These are phyloP conservation scores for Hypoxylon perforatum DNA, from an alignment of 495 filamentous ascomycete genomes.

Conservation along the genomic window DNA sequence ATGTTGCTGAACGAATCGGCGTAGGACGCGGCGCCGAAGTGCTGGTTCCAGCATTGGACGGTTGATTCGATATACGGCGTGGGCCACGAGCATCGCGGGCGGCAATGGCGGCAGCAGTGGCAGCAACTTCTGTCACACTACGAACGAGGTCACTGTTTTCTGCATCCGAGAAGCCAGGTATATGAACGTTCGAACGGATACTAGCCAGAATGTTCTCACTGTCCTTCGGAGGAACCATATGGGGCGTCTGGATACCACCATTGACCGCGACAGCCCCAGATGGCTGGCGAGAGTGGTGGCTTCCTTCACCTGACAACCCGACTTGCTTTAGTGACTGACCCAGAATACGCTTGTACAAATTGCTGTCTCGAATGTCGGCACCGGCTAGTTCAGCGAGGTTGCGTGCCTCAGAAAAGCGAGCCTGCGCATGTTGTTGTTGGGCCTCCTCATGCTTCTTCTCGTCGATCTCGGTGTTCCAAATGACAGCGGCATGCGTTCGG, in stretches of 20 bases:
- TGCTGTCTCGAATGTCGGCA: slow-evolving; percentile 78
- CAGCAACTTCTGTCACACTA: slow-evolving; percentile 90
- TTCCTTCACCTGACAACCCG: slow-evolving; percentile 67
- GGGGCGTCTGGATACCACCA: slow-evolving; percentile 60
- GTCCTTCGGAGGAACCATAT: slow-evolving; percentile 78
- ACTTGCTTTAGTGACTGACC: slow-evolving; percentile 87
- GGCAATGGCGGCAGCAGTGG: slow-evolving; percentile 88
- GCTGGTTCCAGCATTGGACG: slow-evolving; percentile 41
- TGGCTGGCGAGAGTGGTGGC: slow-evolving; percentile 55
- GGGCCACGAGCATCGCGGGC: slow-evolving; percentile 73
- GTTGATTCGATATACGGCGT: slow-evolving; percentile 40
- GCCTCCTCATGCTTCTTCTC: slow-evolving; percentile 76
- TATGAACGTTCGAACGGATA: slow-evolving; percentile 58
- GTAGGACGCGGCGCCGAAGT: slow-evolving; percentile 44
- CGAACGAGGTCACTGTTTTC: slow-evolving; percentile 83
- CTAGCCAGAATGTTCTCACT: slow-evolving; percentile 52
- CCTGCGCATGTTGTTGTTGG: slow-evolving; percentile 37
- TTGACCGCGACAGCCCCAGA: slow-evolving; percentile 47
- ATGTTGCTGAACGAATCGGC: slow-evolving; percentile 52
- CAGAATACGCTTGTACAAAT: slow-evolving; percentile 91
- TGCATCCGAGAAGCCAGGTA: slow-evolving; percentile 77
- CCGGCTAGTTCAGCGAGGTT: slow-evolving; percentile 55
- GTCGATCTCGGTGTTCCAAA: slow-evolving; percentile 90
- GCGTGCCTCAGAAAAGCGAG: slow-evolving; percentile 55
- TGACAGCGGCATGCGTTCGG: slow-evolving; percentile 93